Percentiles rank a stretch among this genome's conserved stretches.
phyloP scores from a whole-genome alignment of 139 green algal species.

The Tetradesmus obliquus region DNA sequence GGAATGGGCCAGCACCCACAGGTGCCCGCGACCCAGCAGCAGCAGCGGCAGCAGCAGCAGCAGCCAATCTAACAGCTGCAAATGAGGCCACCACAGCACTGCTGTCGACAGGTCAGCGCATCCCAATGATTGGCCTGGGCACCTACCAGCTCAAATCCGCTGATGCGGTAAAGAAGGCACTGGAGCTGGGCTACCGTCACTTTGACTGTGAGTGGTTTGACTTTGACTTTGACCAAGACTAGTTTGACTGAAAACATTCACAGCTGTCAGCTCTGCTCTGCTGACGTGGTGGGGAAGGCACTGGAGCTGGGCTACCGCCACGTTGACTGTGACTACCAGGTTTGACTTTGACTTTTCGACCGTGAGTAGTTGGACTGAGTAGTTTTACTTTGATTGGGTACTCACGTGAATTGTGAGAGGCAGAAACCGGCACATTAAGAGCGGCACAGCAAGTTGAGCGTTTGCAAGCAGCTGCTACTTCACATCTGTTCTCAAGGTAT shows the following conservation, averaged over 20 bases:
- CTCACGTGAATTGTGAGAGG: too few relatives aligned
- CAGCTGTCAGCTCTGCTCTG: not conserved
- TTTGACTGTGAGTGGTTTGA: constrained; percentile 72
- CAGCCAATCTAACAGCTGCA: constrained; percentile 8
- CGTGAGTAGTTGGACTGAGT: too few relatives aligned
- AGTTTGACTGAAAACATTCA: not conserved
- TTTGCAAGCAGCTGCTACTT: too few relatives aligned
- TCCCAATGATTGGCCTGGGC: constrained; percentile 82
- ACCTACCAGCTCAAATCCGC: constrained; percentile 65
- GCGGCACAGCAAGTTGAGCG: too few relatives aligned
- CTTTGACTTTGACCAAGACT: not conserved
- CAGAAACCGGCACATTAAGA: too few relatives aligned
- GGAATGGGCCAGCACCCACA: constrained; percentile 83
- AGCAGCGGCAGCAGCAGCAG: constrained; percentile 25
- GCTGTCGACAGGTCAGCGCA: constrained; percentile 59
- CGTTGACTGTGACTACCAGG: constrained; percentile 72
- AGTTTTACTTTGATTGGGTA: too few relatives aligned
- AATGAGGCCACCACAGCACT: constrained; percentile 57
- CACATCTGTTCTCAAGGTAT: too few relatives aligned
- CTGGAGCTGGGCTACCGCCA: constrained; percentile 78
- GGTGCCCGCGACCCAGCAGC: not conserved
- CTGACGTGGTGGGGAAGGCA: constrained; percentile 40
- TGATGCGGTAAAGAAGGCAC: constrained; percentile 66
- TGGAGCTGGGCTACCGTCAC: constrained; percentile 79
- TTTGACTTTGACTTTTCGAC: too few relatives aligned